A percentile compares a stretch with the other conserved stretches of the same genome.
Conservation (phyloP, 345 rosid species). For the Eutrema japonicum region DNA sequence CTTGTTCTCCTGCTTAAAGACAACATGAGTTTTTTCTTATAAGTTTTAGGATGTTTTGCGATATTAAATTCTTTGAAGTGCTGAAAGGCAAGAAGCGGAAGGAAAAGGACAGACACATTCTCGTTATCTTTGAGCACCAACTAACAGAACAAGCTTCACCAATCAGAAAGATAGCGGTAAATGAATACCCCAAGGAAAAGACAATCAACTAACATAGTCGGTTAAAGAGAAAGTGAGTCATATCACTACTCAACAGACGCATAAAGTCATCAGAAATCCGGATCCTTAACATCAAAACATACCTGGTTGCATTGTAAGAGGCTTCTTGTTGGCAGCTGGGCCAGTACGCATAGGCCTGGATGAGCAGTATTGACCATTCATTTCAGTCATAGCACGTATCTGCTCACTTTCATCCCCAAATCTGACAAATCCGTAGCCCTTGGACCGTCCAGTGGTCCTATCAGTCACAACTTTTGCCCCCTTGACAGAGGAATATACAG, state of each 20-base stretch:
- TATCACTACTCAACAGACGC: constrained; percentile 8
- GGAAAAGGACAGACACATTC: constrained; percentile 46
- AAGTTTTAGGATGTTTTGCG: constrained; percentile 73
- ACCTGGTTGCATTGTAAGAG: constrained; percentile 72
- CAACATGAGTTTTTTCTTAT: constrained; percentile 84
- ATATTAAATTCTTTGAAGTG: constrained; percentile 64
- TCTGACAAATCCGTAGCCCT: constrained; percentile 97
- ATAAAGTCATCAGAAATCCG: constrained; percentile 1
- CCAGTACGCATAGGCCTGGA: constrained; percentile 95
- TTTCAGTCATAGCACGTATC: constrained; percentile 84
- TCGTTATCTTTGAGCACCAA: constrained; percentile 50
- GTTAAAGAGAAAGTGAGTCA: constrained; percentile 21
- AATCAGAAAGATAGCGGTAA: constrained; percentile 17
- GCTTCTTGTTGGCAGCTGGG: constrained; percentile 87
- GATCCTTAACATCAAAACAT: constrained; percentile 30
- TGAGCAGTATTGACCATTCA: constrained; percentile 86
- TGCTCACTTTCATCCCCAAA: constrained; percentile 89
- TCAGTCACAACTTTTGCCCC: constrained; percentile 95
- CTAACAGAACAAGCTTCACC: constrained; percentile 45
- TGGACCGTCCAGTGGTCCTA: constrained; percentile 87
- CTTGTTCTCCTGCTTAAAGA: constrained; percentile 96
- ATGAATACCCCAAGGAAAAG: constrained; percentile 14
- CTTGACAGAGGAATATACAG: constrained; percentile 66
- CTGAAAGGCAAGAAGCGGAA: constrained; percentile 69
- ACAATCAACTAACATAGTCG: constrained; percentile 41